Base-by-base conservation (phyloP, 225 moss, liverwort and hornwort species). In the Bryoerythrophyllum caledonicum region DNA sequence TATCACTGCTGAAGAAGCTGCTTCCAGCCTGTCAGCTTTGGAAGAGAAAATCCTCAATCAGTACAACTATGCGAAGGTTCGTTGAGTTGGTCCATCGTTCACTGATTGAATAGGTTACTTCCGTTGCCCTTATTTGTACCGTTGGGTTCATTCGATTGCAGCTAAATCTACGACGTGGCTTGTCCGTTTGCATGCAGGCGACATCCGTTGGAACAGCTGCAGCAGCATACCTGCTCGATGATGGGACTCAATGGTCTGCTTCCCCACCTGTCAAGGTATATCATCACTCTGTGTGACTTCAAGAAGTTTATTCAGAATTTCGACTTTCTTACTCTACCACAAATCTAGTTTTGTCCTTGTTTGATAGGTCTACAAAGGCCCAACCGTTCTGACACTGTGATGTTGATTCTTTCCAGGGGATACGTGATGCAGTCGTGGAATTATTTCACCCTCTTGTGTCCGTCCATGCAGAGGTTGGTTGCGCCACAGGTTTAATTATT, bases 341-440 rank as follows among this genome's bases (percentile, higher is more conserved):
- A 63, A 57, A n/a, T 67, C 4, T 62, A 38, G 57, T 75, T 46
- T 44, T 69, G 27, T 74, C 44, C 64, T 44, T 54, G 43, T 73
- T 40, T 62, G 52, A 46, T 66, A 65, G 59, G 44, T 68, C 46
- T 20, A 24, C 32, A 26, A 59, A 60, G 46, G 37, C 53, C 48
- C 27, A 23, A 44, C 60, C 70, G 70, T 27, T 54, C 75, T 76
- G 16, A 66, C 54, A 64, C 66, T 70, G 48, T 71, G 9, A 24
- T 75, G 25, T 56, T 76, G 48, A 7, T 27, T 70, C 17, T 73
- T 76, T 70, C 20, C 82, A 93, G 93, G 97, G 97, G 41, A 79
- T 99, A 65, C 90, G 97, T 84, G 94, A 95, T 73, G 88, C 93
- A 82, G 93, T 90, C 58, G 90, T 93, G 72, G 95, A 99, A 85